These are phyloP conservation scores for Puya raimondii DNA, from an alignment of 176 grass and related monocot genomes.

Conservation along the genomic window DNA sequence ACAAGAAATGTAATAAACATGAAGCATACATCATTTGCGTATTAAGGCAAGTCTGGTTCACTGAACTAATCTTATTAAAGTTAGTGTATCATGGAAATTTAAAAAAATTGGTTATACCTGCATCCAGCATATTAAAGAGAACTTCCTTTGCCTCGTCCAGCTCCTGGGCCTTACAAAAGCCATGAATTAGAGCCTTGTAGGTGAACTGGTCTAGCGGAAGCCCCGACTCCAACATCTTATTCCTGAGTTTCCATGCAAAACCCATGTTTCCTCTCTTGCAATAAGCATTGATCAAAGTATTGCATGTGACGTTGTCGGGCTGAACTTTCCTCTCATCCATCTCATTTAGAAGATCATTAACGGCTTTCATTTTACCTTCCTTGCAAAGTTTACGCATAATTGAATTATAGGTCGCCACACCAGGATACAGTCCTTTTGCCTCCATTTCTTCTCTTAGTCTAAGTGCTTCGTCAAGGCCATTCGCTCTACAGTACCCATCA, in stretches of 20 bases:
- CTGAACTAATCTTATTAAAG: neutral
- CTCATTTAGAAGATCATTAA: constrained; percentile 58
- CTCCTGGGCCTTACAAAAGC: constrained; percentile 63
- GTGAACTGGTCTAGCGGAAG: constrained; percentile 69
- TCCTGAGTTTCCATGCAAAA: constrained; percentile 57
- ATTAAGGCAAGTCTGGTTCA: neutral
- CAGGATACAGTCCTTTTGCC: constrained; percentile 37
- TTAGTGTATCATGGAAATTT: neutral
- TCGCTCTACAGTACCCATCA: constrained; percentile 61
- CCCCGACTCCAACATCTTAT: constrained; percentile 83
- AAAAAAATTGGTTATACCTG: constrained; percentile 30
- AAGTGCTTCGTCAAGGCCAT: constrained; percentile 38
- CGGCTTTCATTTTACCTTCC: constrained; percentile 62
- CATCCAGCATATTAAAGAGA: constrained; percentile 71
- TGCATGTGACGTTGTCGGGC: constrained; percentile 81
- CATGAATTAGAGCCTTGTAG: constrained; percentile 83
- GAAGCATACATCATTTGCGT: too few species aligned
- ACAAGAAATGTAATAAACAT: too few species aligned
- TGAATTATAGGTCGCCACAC: constrained; percentile 57
- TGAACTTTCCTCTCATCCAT: constrained; percentile 70
- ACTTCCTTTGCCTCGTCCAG: constrained; percentile 65
- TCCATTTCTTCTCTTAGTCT: constrained; percentile 60
- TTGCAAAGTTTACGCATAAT: constrained; percentile 77
- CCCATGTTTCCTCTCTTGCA: constrained; percentile 73
- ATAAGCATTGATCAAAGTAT: constrained; percentile 82